Evolutionary conservation across 192 early-diverging fungal species (phyloP).

Genomic region (Coemansia erecta): DNA sequence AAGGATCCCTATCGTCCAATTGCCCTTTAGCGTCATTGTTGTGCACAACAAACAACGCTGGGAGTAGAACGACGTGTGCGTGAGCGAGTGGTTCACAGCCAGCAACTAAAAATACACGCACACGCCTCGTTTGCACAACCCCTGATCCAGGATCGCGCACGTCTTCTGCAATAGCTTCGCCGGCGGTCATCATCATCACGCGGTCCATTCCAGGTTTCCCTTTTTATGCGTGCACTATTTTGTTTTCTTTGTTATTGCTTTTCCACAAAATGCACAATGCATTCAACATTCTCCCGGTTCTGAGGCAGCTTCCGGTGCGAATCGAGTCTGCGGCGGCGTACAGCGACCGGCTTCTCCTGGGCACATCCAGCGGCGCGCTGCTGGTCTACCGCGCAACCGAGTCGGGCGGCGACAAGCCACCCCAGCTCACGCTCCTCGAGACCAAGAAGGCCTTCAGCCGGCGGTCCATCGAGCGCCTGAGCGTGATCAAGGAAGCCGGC

Average conservation of each 20-base stretch:
- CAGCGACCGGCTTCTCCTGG: conserved; percentile 71
- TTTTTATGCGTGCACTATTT: neutral
- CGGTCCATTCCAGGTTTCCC: neutral
- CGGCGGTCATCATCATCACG: too few relatives aligned
- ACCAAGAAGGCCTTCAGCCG: conserved; percentile 70
- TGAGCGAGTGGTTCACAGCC: neutral
- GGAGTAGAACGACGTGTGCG: neutral
- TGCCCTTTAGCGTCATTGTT: too few relatives aligned
- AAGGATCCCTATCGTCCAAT: neutral
- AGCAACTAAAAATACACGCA: neutral
- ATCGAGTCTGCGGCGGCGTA: conserved; percentile 70
- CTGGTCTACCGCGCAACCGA: conserved; percentile 64
- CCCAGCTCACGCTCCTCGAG: conserved; percentile 58
- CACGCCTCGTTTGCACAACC: neutral
- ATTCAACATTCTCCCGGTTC: conserved; percentile 69
- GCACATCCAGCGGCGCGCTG: conserved; percentile 65
- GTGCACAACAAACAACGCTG: too few relatives aligned
- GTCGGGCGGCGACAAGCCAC: conserved; percentile 11
- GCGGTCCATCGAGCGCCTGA: conserved; percentile 69
- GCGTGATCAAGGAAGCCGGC: conserved; percentile 71
- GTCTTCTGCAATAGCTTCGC: too few relatives aligned
- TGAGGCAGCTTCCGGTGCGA: conserved; percentile 67
- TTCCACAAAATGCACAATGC: conserved; percentile 67
- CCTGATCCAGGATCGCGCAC: too few relatives aligned
- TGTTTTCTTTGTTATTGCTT: neutral